phyloP scores from a whole-genome alignment of 2,329 filamentous ascomycete genomes.

The Helotiales sp. region DNA sequence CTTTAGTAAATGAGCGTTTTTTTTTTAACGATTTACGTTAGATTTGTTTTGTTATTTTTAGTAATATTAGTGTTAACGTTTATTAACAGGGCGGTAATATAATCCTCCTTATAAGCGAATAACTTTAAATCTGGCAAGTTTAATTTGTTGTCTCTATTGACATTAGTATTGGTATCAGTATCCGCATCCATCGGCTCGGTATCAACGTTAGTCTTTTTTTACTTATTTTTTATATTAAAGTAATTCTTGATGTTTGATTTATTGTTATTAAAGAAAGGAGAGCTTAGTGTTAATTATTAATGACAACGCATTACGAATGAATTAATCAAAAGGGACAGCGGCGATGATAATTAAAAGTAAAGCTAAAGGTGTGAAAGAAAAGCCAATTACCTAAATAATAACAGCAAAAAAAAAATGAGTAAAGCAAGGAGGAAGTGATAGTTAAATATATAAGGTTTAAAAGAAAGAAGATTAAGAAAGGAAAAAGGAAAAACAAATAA shows the following conservation, averaged over 20 bases:
- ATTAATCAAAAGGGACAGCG: slow-evolving; percentile 5
- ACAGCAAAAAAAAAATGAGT: slow-evolving; percentile 16
- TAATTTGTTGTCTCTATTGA: too few species aligned
- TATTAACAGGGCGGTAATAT: slow-evolving; percentile 36
- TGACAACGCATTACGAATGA: slow-evolving; percentile 24
- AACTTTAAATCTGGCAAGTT: too few species aligned
- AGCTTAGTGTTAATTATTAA: slow-evolving; percentile 29
- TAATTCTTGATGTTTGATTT: slow-evolving; percentile 33
- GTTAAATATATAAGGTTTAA: slow-evolving; percentile 28
- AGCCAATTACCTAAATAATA: slow-evolving; percentile 22
- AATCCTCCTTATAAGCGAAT: slow-evolving; percentile 27
- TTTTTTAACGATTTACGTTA: slow-evolving; percentile 28
- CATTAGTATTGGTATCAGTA: too few species aligned
- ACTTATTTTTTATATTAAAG: slow-evolving; percentile 30
- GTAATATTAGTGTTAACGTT: slow-evolving; percentile 38
- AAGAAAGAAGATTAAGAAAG: slow-evolving; percentile 28
- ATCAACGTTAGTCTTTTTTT: slow-evolving; percentile 25
- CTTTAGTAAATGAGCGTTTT: too few species aligned
- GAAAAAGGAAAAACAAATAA: not conserved
- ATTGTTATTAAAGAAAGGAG: slow-evolving; percentile 29
- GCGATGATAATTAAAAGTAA: slow-evolving; percentile 16
- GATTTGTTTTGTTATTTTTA: too few species aligned
- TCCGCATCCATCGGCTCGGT: slow-evolving; percentile 41
- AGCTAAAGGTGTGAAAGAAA: too few species aligned
- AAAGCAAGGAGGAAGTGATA: slow-evolving; percentile 15